A percentile compares a stretch with the other conserved stretches of the same genome.
Evolutionary conservation across 163 green algal species (phyloP).

Genomic region (Trebouxia gelatinosa): DNA sequence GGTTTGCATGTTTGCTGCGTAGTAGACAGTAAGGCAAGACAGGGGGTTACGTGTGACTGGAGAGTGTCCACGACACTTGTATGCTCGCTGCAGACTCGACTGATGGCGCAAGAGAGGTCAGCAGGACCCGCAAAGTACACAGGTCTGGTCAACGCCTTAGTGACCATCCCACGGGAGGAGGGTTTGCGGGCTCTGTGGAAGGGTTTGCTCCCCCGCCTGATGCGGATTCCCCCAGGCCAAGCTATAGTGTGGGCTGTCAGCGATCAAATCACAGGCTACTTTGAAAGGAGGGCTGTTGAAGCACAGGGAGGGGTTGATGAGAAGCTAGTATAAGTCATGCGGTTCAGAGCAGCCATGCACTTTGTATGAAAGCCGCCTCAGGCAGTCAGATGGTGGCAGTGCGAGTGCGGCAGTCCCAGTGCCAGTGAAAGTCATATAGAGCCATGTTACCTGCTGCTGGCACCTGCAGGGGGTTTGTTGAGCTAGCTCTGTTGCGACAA

Average conservation of each 20-base stretch:
- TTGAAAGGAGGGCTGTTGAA: slow-evolving; percentile 21
- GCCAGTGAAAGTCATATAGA: slow-evolving; percentile 76
- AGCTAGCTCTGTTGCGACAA: too few relatives aligned
- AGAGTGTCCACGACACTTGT: too few relatives aligned
- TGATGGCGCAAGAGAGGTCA: slow-evolving; percentile 82
- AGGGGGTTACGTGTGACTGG: too few relatives aligned
- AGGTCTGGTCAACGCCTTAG: slow-evolving; percentile 82
- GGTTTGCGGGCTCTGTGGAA: slow-evolving; percentile 83
- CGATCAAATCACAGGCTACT: slow-evolving; percentile 80
- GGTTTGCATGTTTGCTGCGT: too few relatives aligned
- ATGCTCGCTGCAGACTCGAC: slow-evolving; percentile 56
- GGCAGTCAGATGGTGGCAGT: slow-evolving; percentile 68
- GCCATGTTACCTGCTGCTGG: too few relatives aligned
- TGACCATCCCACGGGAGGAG: slow-evolving; percentile 79
- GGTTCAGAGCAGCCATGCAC: slow-evolving; percentile 74
- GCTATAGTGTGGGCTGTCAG: slow-evolving; percentile 91
- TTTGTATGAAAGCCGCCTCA: slow-evolving; percentile 72
- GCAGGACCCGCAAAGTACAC: slow-evolving; percentile 52
- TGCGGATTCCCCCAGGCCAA: slow-evolving; percentile 92
- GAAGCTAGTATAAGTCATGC: slow-evolving; percentile 41
- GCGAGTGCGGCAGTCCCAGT: slow-evolving; percentile 44
- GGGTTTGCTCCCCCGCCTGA: slow-evolving; percentile 85
- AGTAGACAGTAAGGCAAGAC: too few relatives aligned
- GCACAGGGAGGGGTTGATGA: slow-evolving; percentile 10
- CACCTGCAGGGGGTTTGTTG: too few relatives aligned